Conservation (phyloP, 257 asterid genomes). For the Apocynum venetum region DNA sequence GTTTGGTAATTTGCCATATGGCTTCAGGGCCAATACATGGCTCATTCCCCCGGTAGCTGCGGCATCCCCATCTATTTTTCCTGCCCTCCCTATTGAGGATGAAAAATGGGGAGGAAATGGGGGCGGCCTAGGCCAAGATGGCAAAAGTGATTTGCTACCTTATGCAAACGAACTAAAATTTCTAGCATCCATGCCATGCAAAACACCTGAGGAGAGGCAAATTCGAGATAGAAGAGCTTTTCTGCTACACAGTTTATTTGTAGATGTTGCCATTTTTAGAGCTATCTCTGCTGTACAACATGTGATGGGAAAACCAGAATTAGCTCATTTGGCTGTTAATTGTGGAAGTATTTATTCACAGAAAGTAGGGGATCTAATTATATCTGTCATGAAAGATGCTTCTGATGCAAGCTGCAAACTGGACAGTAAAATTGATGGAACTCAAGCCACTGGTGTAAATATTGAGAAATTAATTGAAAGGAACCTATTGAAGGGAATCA, state of each 20-base stretch:
- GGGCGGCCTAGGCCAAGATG: conserved; percentile 94
- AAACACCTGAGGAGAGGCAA: conserved; percentile 95
- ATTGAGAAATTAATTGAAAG: conserved; percentile 63
- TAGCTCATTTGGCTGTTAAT: conserved; percentile 35
- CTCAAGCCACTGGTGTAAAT: conserved; percentile 60
- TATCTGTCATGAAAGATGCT: conserved; percentile 68
- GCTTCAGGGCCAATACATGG: conserved; percentile 97
- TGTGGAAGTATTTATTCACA: conserved; percentile 41
- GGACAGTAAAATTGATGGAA: conserved; percentile 91
- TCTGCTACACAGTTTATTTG: conserved; percentile 89
- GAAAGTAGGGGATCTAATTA: conserved; percentile 74
- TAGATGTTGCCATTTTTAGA: conserved; percentile 89
- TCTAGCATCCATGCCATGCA: conserved; percentile 94
- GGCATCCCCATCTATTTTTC: conserved; percentile 61
- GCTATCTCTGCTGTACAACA: conserved; percentile 68
- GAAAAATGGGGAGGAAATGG: conserved; percentile 97
- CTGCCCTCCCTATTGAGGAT: conserved; percentile 85
- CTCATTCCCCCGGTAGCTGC: conserved; percentile 89
- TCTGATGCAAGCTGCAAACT: conserved; percentile 80
- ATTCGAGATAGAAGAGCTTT: conserved; percentile 89
- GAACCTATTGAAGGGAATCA: conserved; percentile 89
- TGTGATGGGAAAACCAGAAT: conserved; percentile 57
- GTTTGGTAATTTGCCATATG: conserved; percentile 94
- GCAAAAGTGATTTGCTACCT: conserved; percentile 75
- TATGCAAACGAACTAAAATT: conserved; percentile 67